These are phyloP conservation scores for Cladophialophora exuberans DNA, from an alignment of 2,329 filamentous ascomycete genomes.

Conservation along the genomic window DNA sequence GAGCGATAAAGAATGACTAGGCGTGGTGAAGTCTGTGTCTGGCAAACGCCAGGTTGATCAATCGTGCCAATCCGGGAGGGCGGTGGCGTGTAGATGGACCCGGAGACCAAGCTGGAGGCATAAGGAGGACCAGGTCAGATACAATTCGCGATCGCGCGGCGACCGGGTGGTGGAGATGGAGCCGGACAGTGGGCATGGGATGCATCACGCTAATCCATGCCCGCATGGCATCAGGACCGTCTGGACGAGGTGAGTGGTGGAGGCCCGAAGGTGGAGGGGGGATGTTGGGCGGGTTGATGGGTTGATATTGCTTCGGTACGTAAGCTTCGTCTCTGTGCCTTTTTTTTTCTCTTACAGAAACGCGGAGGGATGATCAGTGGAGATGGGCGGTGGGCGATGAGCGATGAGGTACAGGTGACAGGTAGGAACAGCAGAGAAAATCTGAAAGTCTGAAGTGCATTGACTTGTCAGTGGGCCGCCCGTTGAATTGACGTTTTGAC, in stretches of 20 bases:
- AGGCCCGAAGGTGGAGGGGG: slow-evolving; percentile 11
- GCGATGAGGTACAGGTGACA: not conserved
- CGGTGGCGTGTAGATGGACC: slow-evolving; percentile 33
- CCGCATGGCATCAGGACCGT: slow-evolving; percentile 17
- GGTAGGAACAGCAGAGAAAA: too few species aligned
- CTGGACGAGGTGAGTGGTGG: slow-evolving; percentile 5
- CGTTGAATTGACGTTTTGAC: too few species aligned
- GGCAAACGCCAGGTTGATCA: slow-evolving; percentile 29
- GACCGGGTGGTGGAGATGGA: slow-evolving; percentile 27
- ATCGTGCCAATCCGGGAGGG: slow-evolving; percentile 32
- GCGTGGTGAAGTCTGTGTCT: slow-evolving; percentile 25
- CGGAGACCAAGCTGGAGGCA: slow-evolving; percentile 28
- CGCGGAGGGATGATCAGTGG: slow-evolving; percentile 25
- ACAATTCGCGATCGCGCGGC: slow-evolving; percentile 32
- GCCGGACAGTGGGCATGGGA: slow-evolving; percentile 7
- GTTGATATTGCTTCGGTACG: slow-evolving; percentile 14
- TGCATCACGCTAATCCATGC: slow-evolving; percentile 25
- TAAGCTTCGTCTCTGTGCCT: slow-evolving; percentile 12
- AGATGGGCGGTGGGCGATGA: too few species aligned
- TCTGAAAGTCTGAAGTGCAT: not conserved
- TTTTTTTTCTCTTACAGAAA: slow-evolving; percentile 9
- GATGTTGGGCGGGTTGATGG: slow-evolving; percentile 5
- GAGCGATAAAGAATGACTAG: slow-evolving; percentile 31
- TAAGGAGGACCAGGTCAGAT: slow-evolving; percentile 28
- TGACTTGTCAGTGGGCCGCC: not conserved